Percentiles rank a stretch among this genome's conserved stretches.
Conservation (phyloP, 2,329 filamentous ascomycete species). For the Lachnellula willkommii region DNA sequence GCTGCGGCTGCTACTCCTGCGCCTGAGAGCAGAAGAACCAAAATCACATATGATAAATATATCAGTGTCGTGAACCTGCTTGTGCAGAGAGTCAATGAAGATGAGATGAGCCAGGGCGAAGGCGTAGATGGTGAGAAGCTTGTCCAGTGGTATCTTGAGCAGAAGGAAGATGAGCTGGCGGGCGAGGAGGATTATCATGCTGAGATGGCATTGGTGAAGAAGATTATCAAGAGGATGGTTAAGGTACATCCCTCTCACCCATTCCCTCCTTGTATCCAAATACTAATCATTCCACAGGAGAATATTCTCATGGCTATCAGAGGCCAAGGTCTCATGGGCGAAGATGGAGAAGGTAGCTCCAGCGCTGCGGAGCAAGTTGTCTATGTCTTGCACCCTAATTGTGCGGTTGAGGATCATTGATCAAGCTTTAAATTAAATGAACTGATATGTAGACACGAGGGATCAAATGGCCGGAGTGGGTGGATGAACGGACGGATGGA, state of each 20-base stretch:
- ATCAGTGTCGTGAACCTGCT: slow-evolving; percentile 83
- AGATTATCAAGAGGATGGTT: slow-evolving; percentile 93
- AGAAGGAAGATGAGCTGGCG: slow-evolving; percentile 76
- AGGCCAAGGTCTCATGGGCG: slow-evolving; percentile 51
- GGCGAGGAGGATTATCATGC: slow-evolving; percentile 74
- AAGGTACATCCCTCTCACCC: slow-evolving; percentile 59
- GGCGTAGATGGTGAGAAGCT: slow-evolving; percentile 81
- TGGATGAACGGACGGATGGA: slow-evolving; percentile 1
- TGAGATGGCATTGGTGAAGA: slow-evolving; percentile 67
- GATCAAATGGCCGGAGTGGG: slow-evolving; percentile 7
- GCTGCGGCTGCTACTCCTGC: slow-evolving; percentile 23
- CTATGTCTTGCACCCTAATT: slow-evolving; percentile 93
- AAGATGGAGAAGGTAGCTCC: slow-evolving; percentile 42
- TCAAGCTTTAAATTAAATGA: neutral
- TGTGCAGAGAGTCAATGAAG: slow-evolving; percentile 75
- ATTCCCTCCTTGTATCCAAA: neutral
- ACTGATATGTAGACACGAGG: neutral
- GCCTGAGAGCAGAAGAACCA: slow-evolving; percentile 54
- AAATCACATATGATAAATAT: slow-evolving; percentile 94
- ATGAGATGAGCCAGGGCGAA: slow-evolving; percentile 69
- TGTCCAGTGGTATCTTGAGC: slow-evolving; percentile 85
- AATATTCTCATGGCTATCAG: slow-evolving; percentile 81
- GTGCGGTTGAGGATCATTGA: slow-evolving; percentile 60
- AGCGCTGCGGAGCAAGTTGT: slow-evolving; percentile 49
- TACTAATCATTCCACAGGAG: slow-evolving; percentile 49